Base-by-base conservation (phyloP, 2,329 filamentous ascomycete species). In the Paraconiothyrium brasiliense region DNA sequence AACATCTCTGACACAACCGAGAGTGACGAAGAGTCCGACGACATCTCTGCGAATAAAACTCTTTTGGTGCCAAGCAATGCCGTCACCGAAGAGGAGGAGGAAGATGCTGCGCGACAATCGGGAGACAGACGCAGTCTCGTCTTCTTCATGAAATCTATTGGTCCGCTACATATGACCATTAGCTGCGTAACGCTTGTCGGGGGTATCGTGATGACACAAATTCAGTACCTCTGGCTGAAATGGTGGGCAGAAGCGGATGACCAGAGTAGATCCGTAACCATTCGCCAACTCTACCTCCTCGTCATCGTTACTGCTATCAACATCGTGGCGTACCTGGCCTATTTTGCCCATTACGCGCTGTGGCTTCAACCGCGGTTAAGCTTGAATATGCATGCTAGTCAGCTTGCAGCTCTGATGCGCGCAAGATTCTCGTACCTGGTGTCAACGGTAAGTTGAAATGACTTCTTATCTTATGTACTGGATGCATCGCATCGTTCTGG, bases 361-460 rank as follows among this genome's bases (percentile, higher is more conserved):
- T 66, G 61, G 48, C 62, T 67, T 37, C 39, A 48, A 2, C 62
- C 60, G 7, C 32, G 43, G 22, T 35, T 64, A 35, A 62, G 57
- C 56, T 50, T 67, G 27, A 49, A 61, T 27, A 49, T 67, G 30
- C 65, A 65, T 46, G 63, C 58, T n/a, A 52, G 46, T 9, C 63
- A 65, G 37, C 57, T 66, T 27, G 58, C 58, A 22, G 59, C 65
- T 30, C 50, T 67, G 14, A 66, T 67, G 63, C 54, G 60, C 16
- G 65, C 59, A n/a, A 60, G 59, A n/a, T 67, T 68, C 27, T 63
- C 64, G 11, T 67, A 60, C 32, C n/a, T 69, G 5, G 54, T 60
- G 4, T 56, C 58, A 2, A 67, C 64, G 16, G 54, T 56, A 37
- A 47, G 54, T 47, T 1, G 14, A 34, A 34, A 2, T 4, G 20